Evolutionary conservation across 768 basidiomycete species (phyloP).

Genomic region (Flagelloscypha sp.): DNA sequence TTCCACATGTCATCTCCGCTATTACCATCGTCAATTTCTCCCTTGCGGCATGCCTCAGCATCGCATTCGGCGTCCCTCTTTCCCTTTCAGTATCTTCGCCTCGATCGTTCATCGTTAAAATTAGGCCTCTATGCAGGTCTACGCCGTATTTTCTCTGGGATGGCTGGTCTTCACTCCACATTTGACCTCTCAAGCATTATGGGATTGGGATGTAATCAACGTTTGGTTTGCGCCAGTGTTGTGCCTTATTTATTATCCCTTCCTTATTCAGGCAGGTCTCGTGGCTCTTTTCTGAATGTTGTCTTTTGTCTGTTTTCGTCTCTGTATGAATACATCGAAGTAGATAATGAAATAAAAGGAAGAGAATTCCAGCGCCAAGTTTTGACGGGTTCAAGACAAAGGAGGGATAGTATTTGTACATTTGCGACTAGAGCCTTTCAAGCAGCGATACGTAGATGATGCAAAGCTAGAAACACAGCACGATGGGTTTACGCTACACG

Average conservation of each 20-base stretch:
- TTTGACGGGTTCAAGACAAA: too few species aligned
- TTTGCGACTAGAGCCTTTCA: too few species aligned
- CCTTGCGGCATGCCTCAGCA: constrained; percentile 64
- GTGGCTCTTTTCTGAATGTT: constrained; percentile 41
- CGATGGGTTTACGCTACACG: too few species aligned
- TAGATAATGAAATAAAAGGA: too few species aligned
- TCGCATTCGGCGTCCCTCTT: constrained; percentile 62
- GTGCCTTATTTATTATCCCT: constrained; percentile 69
- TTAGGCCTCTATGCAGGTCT: constrained; percentile 27
- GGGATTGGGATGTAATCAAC: constrained; percentile 73
- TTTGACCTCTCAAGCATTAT: constrained; percentile 44
- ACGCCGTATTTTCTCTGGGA: constrained; percentile 43
- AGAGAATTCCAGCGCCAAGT: too few species aligned
- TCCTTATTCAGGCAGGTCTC: constrained; percentile 63
- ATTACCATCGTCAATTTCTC: constrained; percentile 89
- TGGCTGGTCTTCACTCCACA: constrained; percentile 45
- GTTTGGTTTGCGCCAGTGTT: constrained; percentile 82
- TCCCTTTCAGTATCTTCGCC: constrained; percentile 29
- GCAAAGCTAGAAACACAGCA: too few species aligned
- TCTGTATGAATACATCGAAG: not conserved
- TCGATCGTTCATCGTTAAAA: constrained; percentile 13
- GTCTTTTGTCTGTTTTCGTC: too few species aligned
- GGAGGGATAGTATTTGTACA: too few species aligned
- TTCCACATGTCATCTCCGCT: constrained; percentile 76
- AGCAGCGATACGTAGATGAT: too few species aligned